Conservation (phyloP, 2,329 filamentous ascomycete genomes). For the Colletotrichum truncatum region DNA sequence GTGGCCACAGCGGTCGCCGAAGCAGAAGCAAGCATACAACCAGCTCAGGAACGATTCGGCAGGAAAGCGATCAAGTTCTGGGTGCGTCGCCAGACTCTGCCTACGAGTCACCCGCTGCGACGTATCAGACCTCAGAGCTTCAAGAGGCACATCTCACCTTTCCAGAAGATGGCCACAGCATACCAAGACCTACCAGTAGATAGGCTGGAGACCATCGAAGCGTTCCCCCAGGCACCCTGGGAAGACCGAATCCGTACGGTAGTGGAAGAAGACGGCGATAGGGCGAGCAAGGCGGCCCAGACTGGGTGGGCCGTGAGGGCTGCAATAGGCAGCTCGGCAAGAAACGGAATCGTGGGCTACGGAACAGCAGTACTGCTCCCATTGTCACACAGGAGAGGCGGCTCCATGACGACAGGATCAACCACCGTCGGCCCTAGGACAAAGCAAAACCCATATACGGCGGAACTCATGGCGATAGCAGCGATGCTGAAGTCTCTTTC, state of each 20-base stretch:
- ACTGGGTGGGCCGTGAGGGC: background rate
- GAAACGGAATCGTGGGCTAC: background rate
- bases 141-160: background rate
- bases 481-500: background rate
- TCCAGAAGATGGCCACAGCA: background rate
- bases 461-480: background rate
- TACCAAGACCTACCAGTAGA: background rate
- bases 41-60: background rate
- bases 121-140: background rate
- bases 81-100: background rate
- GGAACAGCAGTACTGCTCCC: background rate
- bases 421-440: background rate
- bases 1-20: background rate
- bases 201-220: background rate
- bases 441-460: background rate
- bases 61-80: background rate
- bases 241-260: background rate
- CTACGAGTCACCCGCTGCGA: background rate
- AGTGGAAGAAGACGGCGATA: background rate
- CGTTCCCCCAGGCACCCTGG: background rate
- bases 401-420: background rate
- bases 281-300: background rate
- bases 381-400: background rate
- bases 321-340: background rate
- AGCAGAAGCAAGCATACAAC: slow-evolving; percentile 14